Percentiles rank a stretch among this genome's conserved stretches.
Evolutionary conservation across 805 yeast species (phyloP).

Genomic region (Kluyveromyces lactis): DNA sequence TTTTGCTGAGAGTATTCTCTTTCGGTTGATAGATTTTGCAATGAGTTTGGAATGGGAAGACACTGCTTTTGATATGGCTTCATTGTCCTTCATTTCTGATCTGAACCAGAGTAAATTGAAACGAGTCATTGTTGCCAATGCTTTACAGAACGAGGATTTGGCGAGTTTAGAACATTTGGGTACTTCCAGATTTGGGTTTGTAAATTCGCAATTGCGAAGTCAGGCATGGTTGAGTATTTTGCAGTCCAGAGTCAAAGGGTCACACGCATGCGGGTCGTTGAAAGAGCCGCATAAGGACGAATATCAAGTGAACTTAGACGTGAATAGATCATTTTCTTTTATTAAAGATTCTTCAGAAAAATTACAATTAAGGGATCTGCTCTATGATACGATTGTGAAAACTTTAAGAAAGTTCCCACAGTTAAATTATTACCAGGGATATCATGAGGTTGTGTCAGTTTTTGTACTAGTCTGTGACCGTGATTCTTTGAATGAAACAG

Average conservation of each 20-base stretch:
- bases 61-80: slow-evolving; percentile 4
- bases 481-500: slow-evolving; percentile 19
- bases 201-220: slow-evolving; percentile 12
- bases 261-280: not conserved
- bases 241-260: slow-evolving; percentile 8
- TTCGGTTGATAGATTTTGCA: not conserved
- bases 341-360: slow-evolving; percentile 16
- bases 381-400: slow-evolving; percentile 37
- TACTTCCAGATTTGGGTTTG: slow-evolving; percentile 19
- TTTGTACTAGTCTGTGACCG: slow-evolving; percentile 44
- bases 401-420: slow-evolving; percentile 54
- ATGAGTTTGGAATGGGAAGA: slow-evolving; percentile 4
- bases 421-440: slow-evolving; percentile 83
- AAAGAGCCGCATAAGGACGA: slow-evolving; percentile 51
- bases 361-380: slow-evolving; percentile 12
- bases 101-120: slow-evolving; percentile 3
- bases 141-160: slow-evolving; percentile 11
- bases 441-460: slow-evolving; percentile 75
- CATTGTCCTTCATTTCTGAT: slow-evolving; percentile 2
- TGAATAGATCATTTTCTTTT: slow-evolving; percentile 55
- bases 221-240: slow-evolving; percentile 25
- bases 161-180: slow-evolving; percentile 16
- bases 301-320: slow-evolving; percentile 71
- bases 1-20: too few species aligned
- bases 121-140: slow-evolving; percentile 6